phyloP scores from a whole-genome alignment of 169 alveolate species.

The Plasmodium fragile region DNA sequence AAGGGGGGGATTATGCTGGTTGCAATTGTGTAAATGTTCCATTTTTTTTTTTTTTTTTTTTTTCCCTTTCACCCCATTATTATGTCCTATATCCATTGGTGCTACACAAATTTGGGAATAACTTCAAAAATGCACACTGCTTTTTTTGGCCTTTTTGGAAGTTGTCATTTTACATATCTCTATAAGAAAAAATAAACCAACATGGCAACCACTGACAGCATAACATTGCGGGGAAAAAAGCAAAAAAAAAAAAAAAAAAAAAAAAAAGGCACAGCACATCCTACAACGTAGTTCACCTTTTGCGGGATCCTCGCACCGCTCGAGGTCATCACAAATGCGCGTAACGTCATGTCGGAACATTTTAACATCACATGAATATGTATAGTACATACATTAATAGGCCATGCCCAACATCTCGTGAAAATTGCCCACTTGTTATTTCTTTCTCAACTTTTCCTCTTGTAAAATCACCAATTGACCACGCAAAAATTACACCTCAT shows the following conservation, averaged over 20 bases:
- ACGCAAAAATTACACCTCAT: neutral
- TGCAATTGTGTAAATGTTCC: neutral
- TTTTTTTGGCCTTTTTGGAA: neutral
- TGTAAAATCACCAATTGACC: neutral
- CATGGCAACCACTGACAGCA: neutral
- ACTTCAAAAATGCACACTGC: neutral
- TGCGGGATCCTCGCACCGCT: neutral
- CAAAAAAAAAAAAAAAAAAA: constrained; percentile 4
- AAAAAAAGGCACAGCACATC: neutral
- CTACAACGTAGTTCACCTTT: constrained; percentile 6
- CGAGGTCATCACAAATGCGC: neutral
- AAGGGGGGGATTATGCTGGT: neutral
- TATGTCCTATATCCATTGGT: neutral
- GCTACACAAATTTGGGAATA: neutral
- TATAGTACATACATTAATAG: neutral
- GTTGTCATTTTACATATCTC: neutral
- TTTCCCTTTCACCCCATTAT: neutral
- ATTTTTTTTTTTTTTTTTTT: neutral
- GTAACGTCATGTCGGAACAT: neutral
- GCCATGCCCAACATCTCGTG: neutral
- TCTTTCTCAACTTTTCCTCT: neutral
- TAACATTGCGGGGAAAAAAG: neutral
- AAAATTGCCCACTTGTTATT: neutral
- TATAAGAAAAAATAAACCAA: neutral
- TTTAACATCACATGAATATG: neutral